A percentile compares a stretch with the other conserved stretches of the same genome.
These are phyloP conservation scores for Angophora floribunda DNA, from an alignment of 345 rosid species.

Conservation along the genomic window DNA sequence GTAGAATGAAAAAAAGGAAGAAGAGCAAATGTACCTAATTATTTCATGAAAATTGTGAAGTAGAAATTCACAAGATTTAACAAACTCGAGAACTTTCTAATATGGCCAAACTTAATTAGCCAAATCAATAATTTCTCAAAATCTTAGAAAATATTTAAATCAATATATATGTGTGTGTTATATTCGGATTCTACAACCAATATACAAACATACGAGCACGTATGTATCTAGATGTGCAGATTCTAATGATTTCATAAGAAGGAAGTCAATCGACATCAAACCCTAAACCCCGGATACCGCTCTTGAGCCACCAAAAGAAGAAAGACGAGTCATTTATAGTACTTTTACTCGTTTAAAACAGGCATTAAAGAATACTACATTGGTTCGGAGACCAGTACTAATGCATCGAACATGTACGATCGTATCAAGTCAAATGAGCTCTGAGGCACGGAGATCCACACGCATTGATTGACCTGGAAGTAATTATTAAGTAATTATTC, in stretches of 20 bases:
- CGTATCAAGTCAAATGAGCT: neutral
- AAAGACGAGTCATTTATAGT: neutral
- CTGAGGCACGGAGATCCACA: neutral
- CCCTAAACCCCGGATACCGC: neutral
- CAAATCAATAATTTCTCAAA: neutral
- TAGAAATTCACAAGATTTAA: neutral
- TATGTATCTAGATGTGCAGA: neutral
- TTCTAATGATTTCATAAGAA: neutral
- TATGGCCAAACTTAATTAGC: neutral
- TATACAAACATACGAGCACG: neutral
- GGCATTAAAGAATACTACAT: neutral
- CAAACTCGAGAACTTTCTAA: fast-evolving
- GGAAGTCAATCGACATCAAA: neutral
- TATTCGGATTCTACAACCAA: neutral
- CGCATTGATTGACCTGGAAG: neutral
- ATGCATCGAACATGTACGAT: neutral
- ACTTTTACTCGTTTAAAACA: neutral
- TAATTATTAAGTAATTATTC: neutral
- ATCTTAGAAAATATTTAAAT: neutral
- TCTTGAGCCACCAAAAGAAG: neutral
- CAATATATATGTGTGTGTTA: neutral
- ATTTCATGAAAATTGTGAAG: neutral
- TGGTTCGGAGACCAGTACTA: neutral
- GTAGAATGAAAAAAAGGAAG: neutral
- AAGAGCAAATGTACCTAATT: neutral